Base-by-base conservation (phyloP, 2,329 filamentous ascomycete genomes). In the Fusarium sublunatum region DNA sequence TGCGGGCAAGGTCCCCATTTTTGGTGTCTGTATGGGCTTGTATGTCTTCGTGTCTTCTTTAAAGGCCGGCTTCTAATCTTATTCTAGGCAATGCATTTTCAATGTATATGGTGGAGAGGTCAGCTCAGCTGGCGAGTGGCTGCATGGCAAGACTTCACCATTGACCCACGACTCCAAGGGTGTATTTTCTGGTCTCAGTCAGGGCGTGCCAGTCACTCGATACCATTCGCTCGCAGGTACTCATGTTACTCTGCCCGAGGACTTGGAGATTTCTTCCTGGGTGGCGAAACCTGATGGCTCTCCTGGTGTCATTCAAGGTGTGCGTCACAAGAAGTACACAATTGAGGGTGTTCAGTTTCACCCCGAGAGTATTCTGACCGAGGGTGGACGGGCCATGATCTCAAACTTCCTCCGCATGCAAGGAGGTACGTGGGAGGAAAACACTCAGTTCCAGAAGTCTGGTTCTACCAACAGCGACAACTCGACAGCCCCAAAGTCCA, bases 21-120 rank as follows among this genome's bases (percentile, higher is more conserved):
- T 99, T 48, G 95, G 95, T n/a, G 95, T 99, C 28, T 99, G 95
- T 74, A 98, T 99, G 94, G 95, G 95, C 69, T 90, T 97, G 88
- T 91, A 77, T 83, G 88, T 85, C 31, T 40, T 46, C 4, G 2
- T 6, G 5, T 4, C 32, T 11, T 5, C 31, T 10, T 11, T 3
- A 7, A 6, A 10, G 11, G 39, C 6, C 10, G 42, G 43, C 29
- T 15, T 26, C 46, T 58, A 43, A 58, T 44, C 22, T 46, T 36
- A 5, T n/a, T 41, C 12, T 31, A 91, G 88, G 68, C 95, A 99
- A 82, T 99, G 95, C 78, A 98, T 99, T 66, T 94, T 96, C 74
- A 91, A 95, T 51, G 89, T 92, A 29, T 98, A 96, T 72, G 95
- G 95, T 43, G 95, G 95, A 59, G 88, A 91, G 46, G 95, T 99